Conservation (phyloP, 768 basidiomycete genomes). For the Podaxis sp. region DNA sequence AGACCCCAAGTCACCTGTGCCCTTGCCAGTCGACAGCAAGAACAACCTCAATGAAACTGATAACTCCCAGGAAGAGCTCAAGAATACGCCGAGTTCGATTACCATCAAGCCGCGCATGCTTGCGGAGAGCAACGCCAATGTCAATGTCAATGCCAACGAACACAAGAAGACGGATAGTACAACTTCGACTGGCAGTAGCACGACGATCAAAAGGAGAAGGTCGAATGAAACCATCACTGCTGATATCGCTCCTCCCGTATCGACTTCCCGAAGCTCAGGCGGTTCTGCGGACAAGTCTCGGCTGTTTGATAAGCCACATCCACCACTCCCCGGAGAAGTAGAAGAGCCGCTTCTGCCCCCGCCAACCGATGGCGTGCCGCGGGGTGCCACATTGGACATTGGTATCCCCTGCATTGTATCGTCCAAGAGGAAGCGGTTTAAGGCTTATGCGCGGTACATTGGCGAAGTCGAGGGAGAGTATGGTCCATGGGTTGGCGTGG, state of each 20-base stretch:
- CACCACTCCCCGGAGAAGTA: conserved; percentile 15
- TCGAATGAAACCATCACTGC: conserved; percentile 46
- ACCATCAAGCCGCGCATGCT: conserved; percentile 10
- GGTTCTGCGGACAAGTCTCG: conserved; percentile 4
- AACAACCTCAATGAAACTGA: conserved; percentile 18
- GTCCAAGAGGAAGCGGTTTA: conserved; percentile 77
- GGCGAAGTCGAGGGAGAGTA: conserved; percentile 78
- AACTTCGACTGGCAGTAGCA: conserved; percentile 35
- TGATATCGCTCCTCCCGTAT: conserved; percentile 18
- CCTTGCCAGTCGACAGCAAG: conserved; percentile 17
- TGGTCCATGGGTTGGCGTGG: conserved; percentile 90
- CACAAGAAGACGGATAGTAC: conserved; percentile 44
- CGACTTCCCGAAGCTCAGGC: neutral
- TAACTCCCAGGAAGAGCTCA: conserved; percentile 22
- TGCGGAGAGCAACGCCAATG: neutral
- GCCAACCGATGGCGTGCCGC: conserved; percentile 25
- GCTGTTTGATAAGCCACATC: conserved; percentile 6
- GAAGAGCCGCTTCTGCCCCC: conserved; percentile 5
- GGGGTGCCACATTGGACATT: conserved; percentile 74
- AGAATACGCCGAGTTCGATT: conserved; percentile 17
- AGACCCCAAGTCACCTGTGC: neutral
- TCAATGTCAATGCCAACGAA: conserved; percentile 20
- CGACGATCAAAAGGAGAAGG: conserved; percentile 35
- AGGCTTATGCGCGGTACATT: conserved; percentile 84
- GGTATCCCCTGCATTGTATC: conserved; percentile 91